A percentile compares a stretch with the other conserved stretches of the same genome.
Conservation (phyloP, 2,329 filamentous ascomycete genomes). For the Nothophoma quercina region DNA sequence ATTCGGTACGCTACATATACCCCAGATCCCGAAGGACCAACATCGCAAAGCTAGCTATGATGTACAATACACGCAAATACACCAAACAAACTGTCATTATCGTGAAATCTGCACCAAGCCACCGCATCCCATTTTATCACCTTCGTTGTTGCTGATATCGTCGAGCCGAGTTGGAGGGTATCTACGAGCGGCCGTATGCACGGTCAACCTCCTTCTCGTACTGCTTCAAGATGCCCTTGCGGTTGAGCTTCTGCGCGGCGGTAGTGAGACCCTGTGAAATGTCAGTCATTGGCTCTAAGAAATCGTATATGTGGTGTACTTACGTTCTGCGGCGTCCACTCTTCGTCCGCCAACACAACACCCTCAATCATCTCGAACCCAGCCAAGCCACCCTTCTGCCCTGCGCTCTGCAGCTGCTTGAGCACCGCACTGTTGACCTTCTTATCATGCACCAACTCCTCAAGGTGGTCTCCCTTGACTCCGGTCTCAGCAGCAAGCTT, state of each 20-base stretch:
- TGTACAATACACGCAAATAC: constrained; percentile 16
- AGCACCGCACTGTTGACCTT: constrained; percentile 71
- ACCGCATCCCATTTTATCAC: not conserved
- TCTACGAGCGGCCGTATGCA: constrained; percentile 50
- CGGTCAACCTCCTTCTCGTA: constrained; percentile 60
- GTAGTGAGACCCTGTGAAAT: constrained; percentile 55
- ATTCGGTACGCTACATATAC: constrained; percentile 8
- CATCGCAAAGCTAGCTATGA: constrained; percentile 12
- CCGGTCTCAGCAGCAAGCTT: constrained; percentile 64
- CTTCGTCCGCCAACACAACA: constrained; percentile 81
- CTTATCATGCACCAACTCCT: constrained; percentile 72
- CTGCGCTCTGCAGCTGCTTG: constrained; percentile 73
- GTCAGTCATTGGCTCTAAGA: not conserved
- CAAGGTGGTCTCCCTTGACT: constrained; percentile 69
- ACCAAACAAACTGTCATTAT: constrained; percentile 7
- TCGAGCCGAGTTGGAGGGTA: not conserved
- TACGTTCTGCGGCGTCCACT: constrained; percentile 87
- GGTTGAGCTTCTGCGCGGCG: constrained; percentile 62
- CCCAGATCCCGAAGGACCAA: not conserved
- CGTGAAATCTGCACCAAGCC: constrained; percentile 12
- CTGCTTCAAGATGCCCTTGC: constrained; percentile 58
- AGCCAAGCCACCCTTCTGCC: constrained; percentile 70
- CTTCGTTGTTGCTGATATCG: not conserved
- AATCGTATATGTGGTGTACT: constrained; percentile 52
- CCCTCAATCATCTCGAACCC: constrained; percentile 78